These are phyloP conservation scores for Cutaneotrichosporon cyanovorans DNA, from an alignment of 1,284 basidiomycete genomes.

Conservation along the genomic window DNA sequence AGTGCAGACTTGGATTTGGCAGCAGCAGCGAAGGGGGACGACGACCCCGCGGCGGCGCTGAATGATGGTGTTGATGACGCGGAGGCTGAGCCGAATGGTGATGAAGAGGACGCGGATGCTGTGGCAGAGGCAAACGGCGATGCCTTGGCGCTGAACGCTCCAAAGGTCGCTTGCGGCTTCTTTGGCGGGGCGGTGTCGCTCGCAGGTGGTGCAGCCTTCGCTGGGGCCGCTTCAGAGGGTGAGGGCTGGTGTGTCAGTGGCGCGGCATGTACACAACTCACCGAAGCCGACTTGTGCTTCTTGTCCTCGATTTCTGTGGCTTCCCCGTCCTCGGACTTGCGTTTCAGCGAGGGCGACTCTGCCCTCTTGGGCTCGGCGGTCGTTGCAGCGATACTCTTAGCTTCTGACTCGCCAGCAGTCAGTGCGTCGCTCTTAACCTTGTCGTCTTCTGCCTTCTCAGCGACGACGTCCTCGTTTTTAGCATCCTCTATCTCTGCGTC, in stretches of 20 bases:
- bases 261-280: constrained; percentile 4
- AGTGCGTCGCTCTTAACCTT: constrained; percentile 6
- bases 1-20: constrained; percentile 12
- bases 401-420: constrained; percentile 8
- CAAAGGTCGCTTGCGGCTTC: constrained; percentile 47
- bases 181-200: constrained; percentile 19
- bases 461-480: neutral
- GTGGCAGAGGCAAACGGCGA: constrained; percentile 16
- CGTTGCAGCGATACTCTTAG: constrained; percentile 5
- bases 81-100: constrained; percentile 21
- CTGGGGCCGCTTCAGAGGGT: neutral
- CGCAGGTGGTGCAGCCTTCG: neutral
- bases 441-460: constrained; percentile 6
- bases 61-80: constrained; percentile 7
- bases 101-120: constrained; percentile 19
- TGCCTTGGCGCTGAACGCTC: constrained; percentile 50
- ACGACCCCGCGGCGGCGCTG: constrained; percentile 11
- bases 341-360: constrained; percentile 25
- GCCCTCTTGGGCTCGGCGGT: constrained; percentile 8
- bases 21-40: constrained; percentile 14
- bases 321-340: constrained; percentile 32
- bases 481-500: neutral
- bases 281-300: constrained; percentile 18
- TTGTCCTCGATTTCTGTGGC: constrained; percentile 24
- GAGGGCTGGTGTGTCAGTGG: constrained; percentile 2